phyloP scores from a whole-genome alignment of 306 rosid species.

The Vigna radiata region DNA sequence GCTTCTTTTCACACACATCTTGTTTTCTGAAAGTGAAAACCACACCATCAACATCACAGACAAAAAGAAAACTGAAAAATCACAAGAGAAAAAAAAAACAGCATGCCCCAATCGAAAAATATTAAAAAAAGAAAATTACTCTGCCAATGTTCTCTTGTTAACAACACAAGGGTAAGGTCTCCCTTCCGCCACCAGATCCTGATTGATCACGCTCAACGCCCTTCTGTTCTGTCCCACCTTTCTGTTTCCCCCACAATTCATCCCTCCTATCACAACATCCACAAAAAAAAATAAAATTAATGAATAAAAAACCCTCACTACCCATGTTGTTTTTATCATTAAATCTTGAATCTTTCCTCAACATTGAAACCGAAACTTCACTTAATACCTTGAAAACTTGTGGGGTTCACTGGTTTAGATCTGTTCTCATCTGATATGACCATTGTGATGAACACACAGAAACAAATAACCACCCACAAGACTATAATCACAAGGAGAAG shows the following conservation, averaged over 20 bases:
- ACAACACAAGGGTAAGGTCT: conserved; percentile 80
- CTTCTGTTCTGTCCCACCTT: conserved; percentile 77
- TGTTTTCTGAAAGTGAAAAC: conserved; percentile 56
- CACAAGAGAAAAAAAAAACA: background rate
- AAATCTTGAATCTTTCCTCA: conserved; percentile 18
- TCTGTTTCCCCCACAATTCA: conserved; percentile 54
- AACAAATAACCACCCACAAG: background rate
- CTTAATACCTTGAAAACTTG: conserved; percentile 59
- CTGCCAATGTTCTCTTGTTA: conserved; percentile 77
- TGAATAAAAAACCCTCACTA: background rate
- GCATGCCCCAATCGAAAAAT: no score
- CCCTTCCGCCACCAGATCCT: conserved; percentile 62
- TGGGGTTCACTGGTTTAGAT: conserved; percentile 63
- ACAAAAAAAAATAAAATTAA: background rate
- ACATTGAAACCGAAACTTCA: conserved; percentile 30
- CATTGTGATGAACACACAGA: conserved; percentile 46
- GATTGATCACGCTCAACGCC: conserved; percentile 70
- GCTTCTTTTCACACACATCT: conserved; percentile 77
- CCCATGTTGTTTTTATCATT: conserved; percentile 9
- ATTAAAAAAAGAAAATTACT: conserved; percentile 51
- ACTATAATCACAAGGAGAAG: conserved; percentile 33
- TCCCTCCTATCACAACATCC: conserved; percentile 49
- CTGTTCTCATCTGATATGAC: conserved; percentile 62
- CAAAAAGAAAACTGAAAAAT: background rate
- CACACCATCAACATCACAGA: conserved; percentile 28